Base-by-base conservation (phyloP, 2,329 filamentous ascomycete genomes). In the Aureobasidium leucospermi region DNA sequence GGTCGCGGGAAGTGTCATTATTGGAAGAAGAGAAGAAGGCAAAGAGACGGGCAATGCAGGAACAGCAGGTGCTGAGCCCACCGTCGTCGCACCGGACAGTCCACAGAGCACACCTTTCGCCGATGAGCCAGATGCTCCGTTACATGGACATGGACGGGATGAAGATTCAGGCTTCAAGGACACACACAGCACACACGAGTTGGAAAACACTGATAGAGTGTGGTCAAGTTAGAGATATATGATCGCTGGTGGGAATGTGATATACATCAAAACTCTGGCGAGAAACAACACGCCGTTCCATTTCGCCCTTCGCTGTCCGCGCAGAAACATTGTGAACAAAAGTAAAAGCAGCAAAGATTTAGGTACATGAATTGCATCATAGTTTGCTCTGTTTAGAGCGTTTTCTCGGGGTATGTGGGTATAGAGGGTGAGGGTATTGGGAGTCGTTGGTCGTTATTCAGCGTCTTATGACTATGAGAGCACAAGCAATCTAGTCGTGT, bases 1-100 rank as follows among this genome's bases (percentile, higher is more conserved):
- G 9, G 85, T 92, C 1, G 86, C 81, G 0, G 89, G 89, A 2
- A 91, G 89, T 64, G 87, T 93, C 45, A 85, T 93, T 61, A 87
- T 92, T 63, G 88, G 89, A 2, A 78, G 82, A 59, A 83, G 89
- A 66, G 85, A 88, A 60, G 85, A 85, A 67, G 70, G 64, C 58
- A 72, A 71, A 61, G 68, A 72, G 31, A 65, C 57, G 23, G 64
- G 58, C 10, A 61, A 51, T 59, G 64, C 62, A 7, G 63, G 62
- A 2, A 65, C 63, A 9, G 65, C 61, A 8, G 66, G 63, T 5
- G 48, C 51, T 34, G 64, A 65, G 39, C 58, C 63, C 34, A 48
- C 52, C 29, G 64, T 65, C 4, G 60, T 57, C 31, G 62, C 57
- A 6, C 49, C 23, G 41, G 23, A 60, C 29, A 59, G 38, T n/a